Conservation (phyloP, 345 rosid species). For the sweet orange (Citrus sinensis) region DVS_A1.0 CM039169.1:5541501-5542000, state of each 20-base stretch:
- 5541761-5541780: conserved; percentile 71
- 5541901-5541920: background rate
- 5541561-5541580: conserved; percentile 33
- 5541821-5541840: background rate
- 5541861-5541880: background rate
- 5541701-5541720: conserved; percentile 55
- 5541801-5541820: conserved; percentile 40
- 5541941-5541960: background rate
- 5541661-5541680: conserved; percentile 76
- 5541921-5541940: background rate
- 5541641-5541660: conserved; percentile 70
- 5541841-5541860: background rate
- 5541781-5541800: conserved; percentile 86
- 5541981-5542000: background rate
- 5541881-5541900: background rate
- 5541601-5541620: conserved; percentile 55
- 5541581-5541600: conserved; percentile 50
- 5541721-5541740: conserved; percentile 55
- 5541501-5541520: conserved; percentile 36
- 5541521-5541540: conserved; percentile 50
- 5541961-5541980: background rate
- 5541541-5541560: conserved; percentile 45
- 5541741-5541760: conserved; percentile 62
- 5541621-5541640: conserved; percentile 57
- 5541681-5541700: conserved; percentile 68